Conservation (phyloP, 108 stramenopile genomes). For the Cylindrotheca fusiformis region DNA sequence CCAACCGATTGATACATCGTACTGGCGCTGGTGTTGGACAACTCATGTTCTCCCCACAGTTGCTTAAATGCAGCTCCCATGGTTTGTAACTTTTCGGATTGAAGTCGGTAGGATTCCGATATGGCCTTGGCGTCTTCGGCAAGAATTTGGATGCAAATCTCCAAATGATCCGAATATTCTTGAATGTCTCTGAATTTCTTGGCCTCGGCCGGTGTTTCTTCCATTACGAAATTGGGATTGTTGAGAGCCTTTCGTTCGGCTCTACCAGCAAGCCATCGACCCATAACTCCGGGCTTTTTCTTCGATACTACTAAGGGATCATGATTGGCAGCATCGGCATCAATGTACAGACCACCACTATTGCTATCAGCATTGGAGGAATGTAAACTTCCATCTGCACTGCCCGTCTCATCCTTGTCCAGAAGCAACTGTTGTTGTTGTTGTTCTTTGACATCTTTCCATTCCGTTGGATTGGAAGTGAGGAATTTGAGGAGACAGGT, state of each 20-base stretch:
- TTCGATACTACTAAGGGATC: conserved; percentile 6
- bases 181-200: conserved; percentile 34
- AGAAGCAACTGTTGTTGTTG: not conserved
- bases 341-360: not conserved
- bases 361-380: not conserved
- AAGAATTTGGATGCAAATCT: conserved; percentile 27
- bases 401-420: conserved; percentile 9
- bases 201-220: conserved; percentile 32
- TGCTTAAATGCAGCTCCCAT: conserved; percentile 34
- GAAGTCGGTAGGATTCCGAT: not conserved
- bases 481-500: conserved; percentile 26
- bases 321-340: conserved; percentile 7
- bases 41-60: conserved; percentile 39
- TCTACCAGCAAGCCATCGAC: conserved; percentile 22
- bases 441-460: conserved; percentile 13
- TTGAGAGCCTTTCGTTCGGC: conserved; percentile 19
- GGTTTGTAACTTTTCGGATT: conserved; percentile 20
- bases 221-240: conserved; percentile 13
- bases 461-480: conserved; percentile 31
- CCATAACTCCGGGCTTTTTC: conserved; percentile 22
- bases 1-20: conserved; percentile 33
- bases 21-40: conserved; percentile 32
- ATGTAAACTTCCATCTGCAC: conserved; percentile 4
- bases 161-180: conserved; percentile 27
- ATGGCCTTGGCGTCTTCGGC: conserved; percentile 20